Conservation (phyloP, 768 basidiomycete genomes). For the Rhodotorula diobovata region DNA sequence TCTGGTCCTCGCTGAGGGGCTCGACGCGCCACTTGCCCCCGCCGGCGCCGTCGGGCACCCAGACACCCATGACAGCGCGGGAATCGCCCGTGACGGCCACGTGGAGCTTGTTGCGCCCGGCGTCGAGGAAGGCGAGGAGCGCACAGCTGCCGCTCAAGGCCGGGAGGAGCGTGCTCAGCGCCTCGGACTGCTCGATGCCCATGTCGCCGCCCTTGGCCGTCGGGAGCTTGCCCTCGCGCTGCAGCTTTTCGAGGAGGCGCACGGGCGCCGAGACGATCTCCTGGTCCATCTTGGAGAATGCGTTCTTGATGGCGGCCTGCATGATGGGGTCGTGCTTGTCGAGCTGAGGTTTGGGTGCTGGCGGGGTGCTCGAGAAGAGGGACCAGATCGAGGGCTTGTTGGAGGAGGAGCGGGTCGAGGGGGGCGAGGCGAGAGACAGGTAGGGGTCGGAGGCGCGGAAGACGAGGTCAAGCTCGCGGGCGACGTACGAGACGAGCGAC, state of each 20-base stretch:
- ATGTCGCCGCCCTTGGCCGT: constrained; percentile 54
- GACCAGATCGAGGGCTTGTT: constrained; percentile 28
- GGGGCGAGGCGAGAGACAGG: constrained; percentile 24
- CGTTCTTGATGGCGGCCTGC: constrained; percentile 64
- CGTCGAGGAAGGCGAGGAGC: constrained; percentile 79
- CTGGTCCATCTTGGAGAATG: constrained; percentile 77
- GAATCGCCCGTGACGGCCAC: constrained; percentile 90
- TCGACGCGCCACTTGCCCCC: constrained; percentile 72
- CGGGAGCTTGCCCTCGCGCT: constrained; percentile 50
- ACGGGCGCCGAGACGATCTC: constrained; percentile 76
- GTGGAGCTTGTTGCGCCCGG: constrained; percentile 72
- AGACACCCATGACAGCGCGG: constrained; percentile 89
- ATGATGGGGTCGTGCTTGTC: constrained; percentile 57
- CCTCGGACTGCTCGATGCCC: constrained; percentile 54
- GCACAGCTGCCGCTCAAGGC: constrained; percentile 90
- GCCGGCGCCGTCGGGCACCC: constrained; percentile 64
- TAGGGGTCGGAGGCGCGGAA: constrained; percentile 30
- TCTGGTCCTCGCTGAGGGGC: constrained; percentile 93
- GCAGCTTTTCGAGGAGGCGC: constrained; percentile 59
- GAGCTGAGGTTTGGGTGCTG: constrained; percentile 42
- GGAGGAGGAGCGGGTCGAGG: background rate
- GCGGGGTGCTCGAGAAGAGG: constrained; percentile 5
- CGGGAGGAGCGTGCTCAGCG: constrained; percentile 67
- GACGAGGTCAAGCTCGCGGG: constrained; percentile 59
- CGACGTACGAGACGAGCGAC: constrained; percentile 76